A percentile compares a stretch with the other conserved stretches of the same genome.
phyloP scores from a whole-genome alignment of 2,329 filamentous ascomycete genomes.

The Colletotrichum tanaceti region DNA sequence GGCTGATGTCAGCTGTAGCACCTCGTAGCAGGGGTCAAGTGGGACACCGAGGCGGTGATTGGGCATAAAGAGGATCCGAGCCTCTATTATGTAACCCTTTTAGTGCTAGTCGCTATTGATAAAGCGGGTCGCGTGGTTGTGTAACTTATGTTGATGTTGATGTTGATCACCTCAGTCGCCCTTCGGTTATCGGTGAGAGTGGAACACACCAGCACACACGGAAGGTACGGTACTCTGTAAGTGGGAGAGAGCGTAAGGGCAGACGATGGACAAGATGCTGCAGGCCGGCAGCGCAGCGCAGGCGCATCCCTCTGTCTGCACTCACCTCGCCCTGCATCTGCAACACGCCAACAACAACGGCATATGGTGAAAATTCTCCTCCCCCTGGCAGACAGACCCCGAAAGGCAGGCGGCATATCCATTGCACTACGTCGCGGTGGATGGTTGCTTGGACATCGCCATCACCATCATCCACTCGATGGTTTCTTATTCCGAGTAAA shows the following conservation, averaged over 20 bases:
- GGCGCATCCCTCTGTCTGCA: constrained; percentile 22
- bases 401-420: neutral
- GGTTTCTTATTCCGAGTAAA: neutral
- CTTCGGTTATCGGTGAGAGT: neutral
- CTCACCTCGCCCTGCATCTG: constrained; percentile 14
- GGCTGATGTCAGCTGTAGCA: neutral
- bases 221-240: neutral
- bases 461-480: neutral
- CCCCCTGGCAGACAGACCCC: neutral
- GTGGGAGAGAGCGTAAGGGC: neutral
- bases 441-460: neutral
- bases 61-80: neutral
- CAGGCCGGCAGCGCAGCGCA: neutral
- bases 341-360: constrained; percentile 17
- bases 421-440: neutral
- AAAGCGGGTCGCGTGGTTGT: constrained; percentile 12
- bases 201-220: neutral
- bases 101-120: constrained; percentile 13
- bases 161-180: constrained; percentile 7
- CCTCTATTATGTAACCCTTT: neutral
- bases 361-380: constrained; percentile 20
- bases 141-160: constrained; percentile 21
- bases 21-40: neutral
- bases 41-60: neutral
- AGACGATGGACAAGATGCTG: constrained; percentile 4